Evolutionary conservation across 306 rosid species (phyloP), one percentile per base, ranked within the genome.

Genomic region (Begonia masoniana): DNA sequence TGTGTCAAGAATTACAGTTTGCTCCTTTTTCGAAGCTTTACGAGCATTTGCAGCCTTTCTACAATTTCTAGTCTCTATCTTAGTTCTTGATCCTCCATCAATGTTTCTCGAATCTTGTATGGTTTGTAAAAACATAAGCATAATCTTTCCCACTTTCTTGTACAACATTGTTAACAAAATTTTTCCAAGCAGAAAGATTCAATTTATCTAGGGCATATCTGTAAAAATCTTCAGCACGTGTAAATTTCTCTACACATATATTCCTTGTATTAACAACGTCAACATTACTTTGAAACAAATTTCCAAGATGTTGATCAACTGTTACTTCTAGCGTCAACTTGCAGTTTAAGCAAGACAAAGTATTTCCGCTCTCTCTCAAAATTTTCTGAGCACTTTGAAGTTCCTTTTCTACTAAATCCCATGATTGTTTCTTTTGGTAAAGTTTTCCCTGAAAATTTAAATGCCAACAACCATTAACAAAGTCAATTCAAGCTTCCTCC

Each of bases 341-440:
- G 77, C 97, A 89, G 69, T 82, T 85, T 52, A 70, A 62, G 71
- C 97, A 89, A 71, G 87, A 85, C 52, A 82, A 55, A 39, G 60
- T 45, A 13, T 52, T 58, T 68, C 62, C 15, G 56, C 62, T 39
- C 15, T 64, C 78, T 54, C 54, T 62, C 58, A 89, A 69, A 67
- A 77, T 62, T 41, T 71, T 63, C 59, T 73, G 71, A 56, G 82
- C 84, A 58, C 61, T 65, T 47, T 57, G 62, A 61, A 89, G 91
- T 73, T 89, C 97, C 73, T 68, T 73, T 68, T 78, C 82, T 41
- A 95, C 87, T 71, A 73, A 65, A 72, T 76, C 83, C 83, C 83
- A 74, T 41, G 51, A 73, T 53, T 70, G 73, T 74, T 76, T 80
- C 76, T 64, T 85, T 26, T 68, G 57, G 59, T 80, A 82, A 47